Evolutionary conservation across 345 rosid genomes (phyloP), one percentile per base, ranked within the genome.

Genomic region (Acer negundo): DNA sequence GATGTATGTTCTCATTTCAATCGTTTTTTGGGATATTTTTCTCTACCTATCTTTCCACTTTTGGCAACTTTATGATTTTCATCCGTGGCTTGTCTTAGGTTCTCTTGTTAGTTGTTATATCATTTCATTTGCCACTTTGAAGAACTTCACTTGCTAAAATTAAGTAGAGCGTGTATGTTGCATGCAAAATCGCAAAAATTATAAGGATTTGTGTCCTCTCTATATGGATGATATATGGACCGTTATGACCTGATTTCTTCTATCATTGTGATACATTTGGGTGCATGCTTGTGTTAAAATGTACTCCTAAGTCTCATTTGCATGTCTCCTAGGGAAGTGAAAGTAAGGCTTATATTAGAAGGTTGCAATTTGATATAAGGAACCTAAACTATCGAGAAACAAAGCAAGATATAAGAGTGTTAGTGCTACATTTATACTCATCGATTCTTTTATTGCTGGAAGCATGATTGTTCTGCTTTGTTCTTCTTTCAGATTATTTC

Each of bases 1-100:
- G 24, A 75, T 46, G 72, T 46, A 79, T 78, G 19, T 75, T 66
- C 79, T 72, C 77, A 26, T 55, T 65, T 46, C 76, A 70, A 70
- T 82, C 74, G 61, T 82, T 75, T 11, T 6, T 42, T 11, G 26
- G 7, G 44, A 35, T 35, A n/a, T 47, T 40, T 65, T 23, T 35
- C 23, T 63, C 22, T 51, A 51, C 40, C 20, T 13, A 22, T 20
- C 2, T 75, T 74, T 70, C 70, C 62, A 5, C 22, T 77, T 62
- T 73, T 55, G 56, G 62, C 38, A 63, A 62, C 71, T 35, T 63
- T 44, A 15, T 61, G 61, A 46, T 72, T 66, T 67, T 83, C 62
- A 24, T 63, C 13, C 10, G 15, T 15, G 17, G 28, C 35, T 77
- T 70, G 53, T 69, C 59, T 49, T 28, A 2, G 31, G 61, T 62